Evolutionary conservation across 305 asterid genomes (phyloP), one percentile per base, ranked within the genome.

Genomic region (Fraxinus sp.): DNA sequence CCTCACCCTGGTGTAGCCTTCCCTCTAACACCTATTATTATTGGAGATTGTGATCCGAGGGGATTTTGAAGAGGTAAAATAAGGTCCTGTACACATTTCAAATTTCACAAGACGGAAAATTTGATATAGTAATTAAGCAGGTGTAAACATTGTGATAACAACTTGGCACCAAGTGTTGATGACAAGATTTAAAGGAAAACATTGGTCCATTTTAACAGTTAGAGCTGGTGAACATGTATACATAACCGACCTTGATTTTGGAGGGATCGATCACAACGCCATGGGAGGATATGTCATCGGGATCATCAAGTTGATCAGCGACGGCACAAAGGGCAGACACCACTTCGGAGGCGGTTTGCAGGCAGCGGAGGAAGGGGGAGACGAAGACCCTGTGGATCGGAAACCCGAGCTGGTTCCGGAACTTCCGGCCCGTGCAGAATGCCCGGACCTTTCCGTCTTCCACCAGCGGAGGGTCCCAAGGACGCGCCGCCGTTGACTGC

Each of bases 391-490:
- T 85, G 26, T 86, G 85, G 87, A 89, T 88, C 78, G 88, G 87
- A n/a, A 85, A 86, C 11, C 82, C 80, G 39, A 62, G 46, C 32
- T 35, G 78, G 52, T 59, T 26, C 8, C 85, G 83, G 76, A 89
- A 74, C 80, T 78, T 85, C 74, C 83, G 82, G 52, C 92, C 92
- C 30, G 85, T 83, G 49, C 78, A 33, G 59, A 86, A 89, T 3
- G 92, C 90, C 9, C 91, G 83, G 35, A 74, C 84, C 81, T 82
- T 89, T 10, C 92, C 92, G 2, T 72, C 86, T 0, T 85, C 86
- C 44, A 84, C 82, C 72, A 89, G 79, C 10, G 91, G 91, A 8
- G 92, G 92, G 49, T 89, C 92, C 92, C 91, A 89, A 0, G 89
- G 91, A n/a, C 92, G 80, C 8, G 81, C 73, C 1, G 92, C 89